Base-by-base conservation (phyloP, 2,329 filamentous ascomycete genomes). In the Dichotomopilus funicola region DNA sequence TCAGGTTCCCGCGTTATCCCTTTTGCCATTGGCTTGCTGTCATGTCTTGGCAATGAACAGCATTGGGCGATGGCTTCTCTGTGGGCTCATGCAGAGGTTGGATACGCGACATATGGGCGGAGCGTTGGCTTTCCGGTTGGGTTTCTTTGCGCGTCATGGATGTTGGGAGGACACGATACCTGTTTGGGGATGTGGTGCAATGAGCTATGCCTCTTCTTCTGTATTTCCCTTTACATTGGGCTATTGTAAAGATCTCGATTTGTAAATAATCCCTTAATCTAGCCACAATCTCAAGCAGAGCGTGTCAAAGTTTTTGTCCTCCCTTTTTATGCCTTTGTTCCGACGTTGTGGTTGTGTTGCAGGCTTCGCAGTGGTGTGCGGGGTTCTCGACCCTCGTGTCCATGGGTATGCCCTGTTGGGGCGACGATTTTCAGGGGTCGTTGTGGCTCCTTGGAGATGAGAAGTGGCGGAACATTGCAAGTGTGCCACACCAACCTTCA, bases 181-280 rank as follows among this genome's bases (percentile, higher is more conserved):
- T 45, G 44, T 37, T 40, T 27, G 47, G 48, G 51, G 51, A 51
- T 48, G 43, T 54, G 55, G 44, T 34, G 19, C 19, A 27, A 43
- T 34, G 46, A 53, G 38, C 45, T 41, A 49, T 31, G 47, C 35
- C 19, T 52, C 33, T 52, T 46, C 38, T 19, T 51, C 12, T 36
- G 38, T 40, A 12, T 41, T 36, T 42, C 13, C 3, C 7, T 13
- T 12, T 40, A 40, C 6, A n/a, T 40, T 35, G 36, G 41, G 46
- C 19, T 27, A 27, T 27, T 27, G 19, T 19, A 36, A 19, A 9
- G 27, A 31, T 4, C 38, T 46, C 48, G 36, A 43, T 19, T 51
- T 48, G 45, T 54, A 57, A 51, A 54, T 57, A 57, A 57, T 44
- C 35, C 33, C 55, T 13, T 50, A 57, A 51, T 54, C 36, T 48